Conservation (phyloP, 805 yeast genomes). For the Myxozyma kluyveri region DNA sequence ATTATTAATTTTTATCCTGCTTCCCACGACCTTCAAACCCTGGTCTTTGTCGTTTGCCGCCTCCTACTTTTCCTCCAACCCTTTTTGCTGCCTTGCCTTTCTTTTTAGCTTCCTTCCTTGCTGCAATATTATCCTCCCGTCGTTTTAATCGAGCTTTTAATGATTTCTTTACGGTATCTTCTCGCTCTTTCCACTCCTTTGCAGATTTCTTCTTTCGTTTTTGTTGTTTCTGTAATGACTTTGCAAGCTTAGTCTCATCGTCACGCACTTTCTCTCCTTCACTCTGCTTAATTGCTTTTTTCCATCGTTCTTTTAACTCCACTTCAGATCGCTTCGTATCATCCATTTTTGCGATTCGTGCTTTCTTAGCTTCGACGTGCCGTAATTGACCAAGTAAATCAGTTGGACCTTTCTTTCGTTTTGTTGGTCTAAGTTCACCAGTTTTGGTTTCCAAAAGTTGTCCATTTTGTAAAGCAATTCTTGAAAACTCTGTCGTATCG, state of each 20-base stretch:
- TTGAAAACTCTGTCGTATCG: constrained; percentile 65
- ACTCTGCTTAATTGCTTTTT: constrained; percentile 73
- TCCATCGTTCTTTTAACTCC: constrained; percentile 81
- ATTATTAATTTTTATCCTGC: constrained; percentile 30
- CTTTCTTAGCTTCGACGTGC: constrained; percentile 70
- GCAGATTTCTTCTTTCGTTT: constrained; percentile 81
- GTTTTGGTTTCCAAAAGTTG: constrained; percentile 70
- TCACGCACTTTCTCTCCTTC: constrained; percentile 87
- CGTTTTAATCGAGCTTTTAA: constrained; percentile 75
- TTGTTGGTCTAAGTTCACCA: constrained; percentile 52
- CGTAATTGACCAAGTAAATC: constrained; percentile 81
- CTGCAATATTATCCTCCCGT: constrained; percentile 86
- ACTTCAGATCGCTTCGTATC: constrained; percentile 57
- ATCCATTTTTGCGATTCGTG: constrained; percentile 57
- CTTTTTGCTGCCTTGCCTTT: constrained; percentile 69
- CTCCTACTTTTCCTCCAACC: constrained; percentile 43
- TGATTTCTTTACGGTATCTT: constrained; percentile 71
- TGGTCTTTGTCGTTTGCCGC: constrained; percentile 52
- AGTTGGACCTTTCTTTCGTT: constrained; percentile 75
- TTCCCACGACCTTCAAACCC: constrained; percentile 73
- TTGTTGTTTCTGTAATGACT: constrained; percentile 80
- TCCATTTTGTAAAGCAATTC: constrained; percentile 80
- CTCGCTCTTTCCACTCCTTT: constrained; percentile 88
- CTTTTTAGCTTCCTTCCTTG: constrained; percentile 82
- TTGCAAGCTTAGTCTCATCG: constrained; percentile 82